phyloP scores from a whole-genome alignment of 257 asterid species.

The Misopates orontium region DNA sequence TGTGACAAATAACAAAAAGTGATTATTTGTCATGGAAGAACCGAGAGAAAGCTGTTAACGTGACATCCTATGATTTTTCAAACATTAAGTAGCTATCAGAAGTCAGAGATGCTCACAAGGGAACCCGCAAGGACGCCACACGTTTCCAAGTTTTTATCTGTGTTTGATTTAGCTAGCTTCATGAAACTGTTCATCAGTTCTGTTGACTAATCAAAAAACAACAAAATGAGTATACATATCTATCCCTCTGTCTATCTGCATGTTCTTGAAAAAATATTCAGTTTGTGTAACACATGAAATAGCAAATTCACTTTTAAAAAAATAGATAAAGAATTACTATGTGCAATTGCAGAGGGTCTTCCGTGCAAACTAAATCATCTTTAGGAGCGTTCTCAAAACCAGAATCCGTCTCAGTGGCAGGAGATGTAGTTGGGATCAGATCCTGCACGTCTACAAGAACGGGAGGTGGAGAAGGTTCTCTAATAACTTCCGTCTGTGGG shows the following conservation, averaged over 20 bases:
- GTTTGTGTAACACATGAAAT: slow-evolving; percentile 18
- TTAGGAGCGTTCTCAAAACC: slow-evolving; percentile 41
- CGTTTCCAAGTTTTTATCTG: slow-evolving; percentile 83
- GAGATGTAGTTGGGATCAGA: slow-evolving; percentile 54
- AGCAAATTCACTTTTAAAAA: slow-evolving; percentile 11
- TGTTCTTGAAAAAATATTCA: slow-evolving; percentile 16
- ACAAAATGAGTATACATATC: slow-evolving; percentile 27
- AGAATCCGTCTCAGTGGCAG: slow-evolving; percentile 42
- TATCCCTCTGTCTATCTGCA: neutral
- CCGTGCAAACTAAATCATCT: slow-evolving; percentile 58
- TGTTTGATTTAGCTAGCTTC: slow-evolving; percentile 88
- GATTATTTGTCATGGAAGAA: neutral
- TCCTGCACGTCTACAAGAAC: slow-evolving; percentile 83
- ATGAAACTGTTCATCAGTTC: slow-evolving; percentile 86
- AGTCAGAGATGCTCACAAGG: slow-evolving; percentile 59
- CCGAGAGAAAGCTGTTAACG: slow-evolving; percentile 13
- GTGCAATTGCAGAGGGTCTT: slow-evolving; percentile 90
- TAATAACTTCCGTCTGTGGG: slow-evolving; percentile 48
- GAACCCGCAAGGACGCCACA: slow-evolving; percentile 97
- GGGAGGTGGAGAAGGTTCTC: slow-evolving; percentile 90
- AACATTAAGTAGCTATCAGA: slow-evolving; percentile 16
- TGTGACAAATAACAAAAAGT: slow-evolving; percentile 38
- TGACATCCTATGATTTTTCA: slow-evolving; percentile 20
- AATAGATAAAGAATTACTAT: slow-evolving; percentile 52
- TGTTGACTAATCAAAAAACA: slow-evolving; percentile 57